A percentile compares a stretch with the other conserved stretches of the same genome.
Conservation (phyloP, 306 rosid species). For the Begonia fuchsioides region DNA sequence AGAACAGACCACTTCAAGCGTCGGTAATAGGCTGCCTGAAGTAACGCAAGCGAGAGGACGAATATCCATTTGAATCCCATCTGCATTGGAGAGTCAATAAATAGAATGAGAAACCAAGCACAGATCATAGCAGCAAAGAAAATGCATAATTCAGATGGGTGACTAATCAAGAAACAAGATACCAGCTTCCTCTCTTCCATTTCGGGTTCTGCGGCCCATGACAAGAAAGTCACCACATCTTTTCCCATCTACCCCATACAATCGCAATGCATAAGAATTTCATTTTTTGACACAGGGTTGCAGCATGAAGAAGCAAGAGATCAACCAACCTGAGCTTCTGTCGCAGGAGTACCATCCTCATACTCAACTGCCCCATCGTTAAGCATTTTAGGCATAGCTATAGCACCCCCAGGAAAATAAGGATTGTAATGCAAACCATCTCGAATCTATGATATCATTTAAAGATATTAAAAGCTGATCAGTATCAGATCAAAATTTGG, state of each 20-base stretch:
- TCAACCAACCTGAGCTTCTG: conserved; percentile 77
- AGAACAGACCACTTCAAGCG: conserved; percentile 85
- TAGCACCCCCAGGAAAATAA: conserved; percentile 99
- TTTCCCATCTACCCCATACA: conserved; percentile 78
- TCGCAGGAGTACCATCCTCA: conserved; percentile 90
- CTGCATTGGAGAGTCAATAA: conserved; percentile 23
- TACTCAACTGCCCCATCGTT: conserved; percentile 90
- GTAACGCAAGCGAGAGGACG: no score
- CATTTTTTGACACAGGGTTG: not conserved
- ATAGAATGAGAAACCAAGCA: conserved; percentile 1
- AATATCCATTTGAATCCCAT: no score
- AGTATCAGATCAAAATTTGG: not conserved
- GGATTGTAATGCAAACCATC: no score
- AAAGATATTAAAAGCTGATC: no score
- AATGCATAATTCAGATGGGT: not conserved
- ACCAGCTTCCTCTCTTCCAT: no score
- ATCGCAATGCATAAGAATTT: not conserved
- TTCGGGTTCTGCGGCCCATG: conserved; percentile 98
- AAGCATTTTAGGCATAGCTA: conserved; percentile 99
- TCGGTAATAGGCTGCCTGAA: conserved; percentile 88
- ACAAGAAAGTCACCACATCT: conserved; percentile 70
- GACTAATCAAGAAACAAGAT: conserved; percentile 9
- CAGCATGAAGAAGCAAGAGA: no score
- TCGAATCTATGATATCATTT: conserved; percentile 47
- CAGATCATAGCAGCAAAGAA: not conserved